Percentiles rank a stretch among this genome's conserved stretches.
phyloP scores from a whole-genome alignment of 208 protist genomes.

The Crithidia fasciculata region DNA sequence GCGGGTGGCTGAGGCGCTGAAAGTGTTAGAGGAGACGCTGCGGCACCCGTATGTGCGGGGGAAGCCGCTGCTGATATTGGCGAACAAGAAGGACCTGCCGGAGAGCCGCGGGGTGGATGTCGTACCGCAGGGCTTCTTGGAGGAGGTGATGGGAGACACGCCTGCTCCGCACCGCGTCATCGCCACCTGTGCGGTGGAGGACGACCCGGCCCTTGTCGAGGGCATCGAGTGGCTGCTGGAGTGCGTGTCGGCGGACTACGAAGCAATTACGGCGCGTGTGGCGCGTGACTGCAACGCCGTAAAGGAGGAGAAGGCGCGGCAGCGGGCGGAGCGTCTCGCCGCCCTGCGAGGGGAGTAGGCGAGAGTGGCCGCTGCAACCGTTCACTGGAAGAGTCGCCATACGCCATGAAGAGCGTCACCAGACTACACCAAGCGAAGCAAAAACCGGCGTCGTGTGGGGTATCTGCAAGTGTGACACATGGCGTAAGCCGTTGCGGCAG shows the following conservation, averaged over 20 bases:
- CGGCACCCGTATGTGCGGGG: constrained; percentile 93
- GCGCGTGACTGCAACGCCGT: constrained; percentile 60
- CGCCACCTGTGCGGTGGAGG: constrained; percentile 78
- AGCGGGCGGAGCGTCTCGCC: constrained; percentile 68
- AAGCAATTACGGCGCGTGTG: constrained; percentile 60
- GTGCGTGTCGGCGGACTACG: constrained; percentile 68
- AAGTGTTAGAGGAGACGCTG: constrained; percentile 81
- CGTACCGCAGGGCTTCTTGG: constrained; percentile 79
- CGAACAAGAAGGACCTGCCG: constrained; percentile 99
- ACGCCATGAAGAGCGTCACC: no score
- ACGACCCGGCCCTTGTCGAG: constrained; percentile 74
- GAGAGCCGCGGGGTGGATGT: constrained; percentile 72
- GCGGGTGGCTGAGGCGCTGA: constrained; percentile 66
- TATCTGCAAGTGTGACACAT: no score
- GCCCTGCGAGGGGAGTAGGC: constrained; percentile 30
- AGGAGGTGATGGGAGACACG: constrained; percentile 45
- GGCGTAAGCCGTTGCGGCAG: no score
- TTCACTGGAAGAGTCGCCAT: no score
- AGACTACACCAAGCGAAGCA: no score
- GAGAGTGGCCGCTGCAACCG: no score
- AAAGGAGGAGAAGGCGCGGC: constrained; percentile 74
- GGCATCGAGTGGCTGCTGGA: constrained; percentile 89
- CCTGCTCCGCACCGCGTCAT: constrained; percentile 62
- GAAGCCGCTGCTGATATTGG: constrained; percentile 98
- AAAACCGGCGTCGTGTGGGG: no score